These are phyloP conservation scores for Theobroma grandiflorum DNA, from an alignment of 441 rosid genomes.

Conservation along the genomic window DNA sequence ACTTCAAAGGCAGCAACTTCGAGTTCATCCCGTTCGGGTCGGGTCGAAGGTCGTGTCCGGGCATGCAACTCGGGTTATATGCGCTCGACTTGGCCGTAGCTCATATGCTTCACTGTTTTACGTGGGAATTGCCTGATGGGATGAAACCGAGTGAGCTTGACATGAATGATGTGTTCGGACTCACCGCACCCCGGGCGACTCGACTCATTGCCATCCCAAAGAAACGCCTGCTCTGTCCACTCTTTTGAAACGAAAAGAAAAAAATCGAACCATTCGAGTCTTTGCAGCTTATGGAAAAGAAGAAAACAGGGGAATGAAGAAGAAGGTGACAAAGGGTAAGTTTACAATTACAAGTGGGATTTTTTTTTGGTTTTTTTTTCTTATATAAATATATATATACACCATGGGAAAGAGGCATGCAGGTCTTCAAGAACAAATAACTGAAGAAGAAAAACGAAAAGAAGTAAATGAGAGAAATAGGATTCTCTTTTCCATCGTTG, in stretches of 20 bases:
- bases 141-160: conserved; percentile 92
- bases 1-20: conserved; percentile 82
- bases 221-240: conserved; percentile 57
- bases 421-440: conserved; percentile 9
- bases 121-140: conserved; percentile 93
- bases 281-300: not conserved
- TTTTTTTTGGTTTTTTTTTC: not conserved
- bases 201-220: conserved; percentile 77
- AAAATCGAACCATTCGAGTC: too few species aligned
- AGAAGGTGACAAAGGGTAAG: conserved; percentile 18
- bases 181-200: conserved; percentile 89
- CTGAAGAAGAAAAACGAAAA: not conserved
- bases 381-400: not conserved
- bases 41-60: conserved; percentile 98
- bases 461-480: not conserved
- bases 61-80: conserved; percentile 93
- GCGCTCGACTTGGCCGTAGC: conserved; percentile 82
- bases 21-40: conserved; percentile 98
- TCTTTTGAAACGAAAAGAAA: conserved; percentile 28
- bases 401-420: not conserved
- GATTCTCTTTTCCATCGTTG: conserved; percentile 18
- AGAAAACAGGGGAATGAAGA: not conserved
- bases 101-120: conserved; percentile 81
- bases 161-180: conserved; percentile 84
- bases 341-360: not conserved